phyloP scores from a whole-genome alignment of 495 filamentous ascomycete species.

The Penicillium robsamsonii region DNA sequence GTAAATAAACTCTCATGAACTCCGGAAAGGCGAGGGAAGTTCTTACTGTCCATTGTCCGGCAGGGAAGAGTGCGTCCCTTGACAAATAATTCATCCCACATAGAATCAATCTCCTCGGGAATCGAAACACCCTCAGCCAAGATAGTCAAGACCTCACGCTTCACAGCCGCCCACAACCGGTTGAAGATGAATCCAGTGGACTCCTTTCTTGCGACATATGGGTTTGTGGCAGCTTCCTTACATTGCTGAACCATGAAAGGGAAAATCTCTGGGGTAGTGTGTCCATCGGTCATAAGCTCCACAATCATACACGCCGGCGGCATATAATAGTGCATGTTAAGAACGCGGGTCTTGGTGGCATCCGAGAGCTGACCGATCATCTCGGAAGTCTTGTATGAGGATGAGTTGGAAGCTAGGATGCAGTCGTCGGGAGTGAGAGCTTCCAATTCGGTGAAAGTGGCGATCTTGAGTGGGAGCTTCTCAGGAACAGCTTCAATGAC shows the following conservation, averaged over 20 bases:
- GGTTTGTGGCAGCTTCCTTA: slow-evolving; percentile 36
- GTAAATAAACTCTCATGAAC: not conserved
- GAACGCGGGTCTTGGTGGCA: slow-evolving; percentile 29
- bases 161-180: slow-evolving; percentile 53
- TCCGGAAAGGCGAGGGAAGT: not conserved
- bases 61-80: slow-evolving; percentile 26
- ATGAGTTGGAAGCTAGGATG: slow-evolving; percentile 54
- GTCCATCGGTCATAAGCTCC: slow-evolving; percentile 52
- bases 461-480: slow-evolving; percentile 49
- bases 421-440: slow-evolving; percentile 38
- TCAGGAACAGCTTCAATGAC: slow-evolving; percentile 58
- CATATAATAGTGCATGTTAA: slow-evolving; percentile 52
- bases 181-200: slow-evolving; percentile 53
- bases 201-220: slow-evolving; percentile 43
- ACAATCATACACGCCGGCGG: slow-evolving; percentile 44
- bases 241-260: slow-evolving; percentile 41
- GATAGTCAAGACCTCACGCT: slow-evolving; percentile 48
- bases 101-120: slow-evolving; percentile 43
- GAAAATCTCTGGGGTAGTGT: slow-evolving; percentile 43
- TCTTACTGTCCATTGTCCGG: slow-evolving; percentile 34
- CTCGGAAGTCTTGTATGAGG: slow-evolving; percentile 45
- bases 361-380: slow-evolving; percentile 45
- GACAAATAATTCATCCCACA: slow-evolving; percentile 45
- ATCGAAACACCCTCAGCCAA: slow-evolving; percentile 45
- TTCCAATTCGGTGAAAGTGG: slow-evolving; percentile 49